Conservation (phyloP, 352 stramenopile species). For the Aphanomyces euteiches region DNA sequence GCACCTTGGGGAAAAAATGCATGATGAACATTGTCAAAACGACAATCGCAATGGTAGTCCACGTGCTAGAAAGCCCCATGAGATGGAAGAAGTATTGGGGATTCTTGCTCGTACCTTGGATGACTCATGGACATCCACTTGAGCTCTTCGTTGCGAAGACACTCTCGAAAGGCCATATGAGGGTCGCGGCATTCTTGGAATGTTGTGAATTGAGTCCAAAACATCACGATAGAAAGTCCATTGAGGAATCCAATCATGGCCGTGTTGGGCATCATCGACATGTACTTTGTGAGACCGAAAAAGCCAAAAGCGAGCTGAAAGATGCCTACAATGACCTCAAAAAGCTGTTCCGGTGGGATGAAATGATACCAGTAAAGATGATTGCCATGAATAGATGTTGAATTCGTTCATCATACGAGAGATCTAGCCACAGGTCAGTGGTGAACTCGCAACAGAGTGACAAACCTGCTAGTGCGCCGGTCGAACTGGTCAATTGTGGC, state of each 20-base stretch:
- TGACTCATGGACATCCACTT: slow-evolving; percentile 67
- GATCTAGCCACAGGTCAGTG: slow-evolving; percentile 29
- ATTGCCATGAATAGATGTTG: slow-evolving; percentile 86
- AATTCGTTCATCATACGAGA: slow-evolving; percentile 67
- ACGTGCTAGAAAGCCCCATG: slow-evolving; percentile 40
- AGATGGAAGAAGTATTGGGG: not conserved
- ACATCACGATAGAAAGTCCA: slow-evolving; percentile 93
- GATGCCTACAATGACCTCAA: slow-evolving; percentile 29
- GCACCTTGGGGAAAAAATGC: slow-evolving; percentile 68
- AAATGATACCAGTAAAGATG: slow-evolving; percentile 62
- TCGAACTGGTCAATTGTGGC: slow-evolving; percentile 64
- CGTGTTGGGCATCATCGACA: slow-evolving; percentile 90
- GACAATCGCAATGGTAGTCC: slow-evolving; percentile 67
- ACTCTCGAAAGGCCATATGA: slow-evolving; percentile 66
- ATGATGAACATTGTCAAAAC: slow-evolving; percentile 83
- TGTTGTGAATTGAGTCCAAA: slow-evolving; percentile 89
- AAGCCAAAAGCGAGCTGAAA: slow-evolving; percentile 83
- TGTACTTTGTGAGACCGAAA: slow-evolving; percentile 83
- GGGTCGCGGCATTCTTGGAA: slow-evolving; percentile 76
- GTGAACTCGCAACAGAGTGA: not conserved
- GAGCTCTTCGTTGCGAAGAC: slow-evolving; percentile 56
- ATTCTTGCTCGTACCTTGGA: slow-evolving; percentile 20
- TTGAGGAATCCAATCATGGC: slow-evolving; percentile 97
- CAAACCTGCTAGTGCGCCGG: slow-evolving; percentile 39
- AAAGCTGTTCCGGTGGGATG: not conserved